Conservation (phyloP, 768 basidiomycete genomes). For the Boletellus ananas region DNA sequence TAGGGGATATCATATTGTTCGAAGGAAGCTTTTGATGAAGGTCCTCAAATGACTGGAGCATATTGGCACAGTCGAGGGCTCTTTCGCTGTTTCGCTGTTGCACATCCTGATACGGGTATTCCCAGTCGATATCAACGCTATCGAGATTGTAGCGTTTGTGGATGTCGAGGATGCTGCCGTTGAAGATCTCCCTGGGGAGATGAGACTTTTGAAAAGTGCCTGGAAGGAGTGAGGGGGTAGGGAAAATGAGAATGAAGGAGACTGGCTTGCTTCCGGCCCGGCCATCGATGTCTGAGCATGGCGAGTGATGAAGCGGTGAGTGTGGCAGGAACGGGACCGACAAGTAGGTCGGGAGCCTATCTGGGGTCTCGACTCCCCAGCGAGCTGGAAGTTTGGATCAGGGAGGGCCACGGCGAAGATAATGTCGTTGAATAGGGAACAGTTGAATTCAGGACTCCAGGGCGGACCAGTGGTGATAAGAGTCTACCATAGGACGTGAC, state of each 20-base stretch:
- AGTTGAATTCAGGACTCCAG: constrained; percentile 76
- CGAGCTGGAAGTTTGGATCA: constrained; percentile 44
- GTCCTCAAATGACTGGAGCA: constrained; percentile 66
- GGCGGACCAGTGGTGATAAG: constrained; percentile 84
- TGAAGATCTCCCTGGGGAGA: constrained; percentile 47
- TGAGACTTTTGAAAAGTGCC: constrained; percentile 76
- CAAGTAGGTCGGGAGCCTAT: constrained; percentile 51
- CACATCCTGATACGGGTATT: constrained; percentile 78
- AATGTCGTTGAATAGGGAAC: constrained; percentile 67
- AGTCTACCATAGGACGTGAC: too few species aligned
- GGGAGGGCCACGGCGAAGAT: constrained; percentile 92
- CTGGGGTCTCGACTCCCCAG: constrained; percentile 70
- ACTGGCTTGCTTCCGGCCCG: constrained; percentile 86
- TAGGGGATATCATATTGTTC: constrained; percentile 67
- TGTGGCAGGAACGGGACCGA: constrained; percentile 57
- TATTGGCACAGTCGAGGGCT: constrained; percentile 63
- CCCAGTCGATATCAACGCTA: constrained; percentile 96
- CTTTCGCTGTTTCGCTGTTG: constrained; percentile 55
- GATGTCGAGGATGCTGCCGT: constrained; percentile 51
- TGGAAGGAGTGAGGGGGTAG: constrained; percentile 27
- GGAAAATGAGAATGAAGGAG: background rate
- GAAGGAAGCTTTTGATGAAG: constrained; percentile 62
- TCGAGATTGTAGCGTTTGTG: constrained; percentile 65
- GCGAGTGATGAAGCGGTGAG: constrained; percentile 63
- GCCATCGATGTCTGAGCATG: constrained; percentile 85